phyloP scores from a whole-genome alignment of 2,329 filamentous ascomycete species.

The Aspergillus ochraceus region DNA sequence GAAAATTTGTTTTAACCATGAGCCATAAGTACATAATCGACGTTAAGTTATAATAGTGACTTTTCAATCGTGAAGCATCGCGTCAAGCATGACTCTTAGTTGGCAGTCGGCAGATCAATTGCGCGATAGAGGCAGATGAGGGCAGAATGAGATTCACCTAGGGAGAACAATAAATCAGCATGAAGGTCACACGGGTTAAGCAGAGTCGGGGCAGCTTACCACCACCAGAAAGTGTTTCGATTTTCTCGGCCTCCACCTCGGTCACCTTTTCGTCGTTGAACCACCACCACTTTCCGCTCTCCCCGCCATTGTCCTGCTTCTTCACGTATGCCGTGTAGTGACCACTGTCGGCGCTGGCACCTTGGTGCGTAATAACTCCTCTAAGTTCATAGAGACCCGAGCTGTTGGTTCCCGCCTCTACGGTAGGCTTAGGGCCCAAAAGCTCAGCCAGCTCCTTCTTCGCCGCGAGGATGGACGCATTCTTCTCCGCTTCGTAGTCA shows the following conservation, averaged over 20 bases:
- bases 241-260: slow-evolving; percentile 88
- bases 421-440: slow-evolving; percentile 70
- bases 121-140: slow-evolving; percentile 53
- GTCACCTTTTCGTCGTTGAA: slow-evolving; percentile 98
- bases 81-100: slow-evolving; percentile 21
- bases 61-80: background rate
- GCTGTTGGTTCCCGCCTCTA: slow-evolving; percentile 83
- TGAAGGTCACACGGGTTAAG: background rate
- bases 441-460: slow-evolving; percentile 86
- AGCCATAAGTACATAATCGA: slow-evolving; percentile 3
- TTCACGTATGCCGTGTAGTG: slow-evolving; percentile 99
- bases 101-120: slow-evolving; percentile 48
- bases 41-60: background rate
- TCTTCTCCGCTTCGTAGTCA: slow-evolving; percentile 83
- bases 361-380: slow-evolving; percentile 93
- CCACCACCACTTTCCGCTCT: slow-evolving; percentile 99
- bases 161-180: slow-evolving; percentile 16
- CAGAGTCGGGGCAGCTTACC: slow-evolving; percentile 52
- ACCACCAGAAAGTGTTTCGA: slow-evolving; percentile 84
- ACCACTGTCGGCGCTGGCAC: slow-evolving; percentile 92
- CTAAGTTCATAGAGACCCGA: slow-evolving; percentile 94
- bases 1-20: slow-evolving; percentile 1
- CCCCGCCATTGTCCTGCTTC: slow-evolving; percentile 74
- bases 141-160: slow-evolving; percentile 53
- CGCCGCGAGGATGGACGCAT: slow-evolving; percentile 69